A percentile compares a stretch with the other conserved stretches of the same genome.
These are phyloP conservation scores for Spathaspora girioi DNA, from an alignment of 805 yeast genomes.

Conservation along the genomic window DNA sequence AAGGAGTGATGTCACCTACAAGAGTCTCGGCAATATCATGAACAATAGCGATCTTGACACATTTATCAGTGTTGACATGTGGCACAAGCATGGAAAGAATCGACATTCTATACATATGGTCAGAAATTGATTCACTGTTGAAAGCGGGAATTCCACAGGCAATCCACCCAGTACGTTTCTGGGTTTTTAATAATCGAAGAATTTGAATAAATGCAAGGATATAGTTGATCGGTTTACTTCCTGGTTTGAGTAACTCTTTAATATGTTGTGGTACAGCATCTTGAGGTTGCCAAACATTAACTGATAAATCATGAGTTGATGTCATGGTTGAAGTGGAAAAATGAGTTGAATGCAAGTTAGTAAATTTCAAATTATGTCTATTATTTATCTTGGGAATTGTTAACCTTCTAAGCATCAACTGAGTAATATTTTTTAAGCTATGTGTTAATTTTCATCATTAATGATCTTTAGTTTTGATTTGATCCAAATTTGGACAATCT, in stretches of 20 bases:
- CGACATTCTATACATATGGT: slow-evolving; percentile 95
- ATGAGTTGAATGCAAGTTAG: not conserved
- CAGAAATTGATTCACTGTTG: slow-evolving; percentile 72
- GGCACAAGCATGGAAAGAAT: slow-evolving; percentile 67
- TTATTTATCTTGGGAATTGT: not conserved
- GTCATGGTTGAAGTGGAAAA: not conserved
- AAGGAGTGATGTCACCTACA: slow-evolving; percentile 91
- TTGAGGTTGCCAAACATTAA: slow-evolving; percentile 50
- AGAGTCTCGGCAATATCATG: slow-evolving; percentile 94
- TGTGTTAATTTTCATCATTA: not conserved
- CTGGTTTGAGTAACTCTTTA: slow-evolving; percentile 30
- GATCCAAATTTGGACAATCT: not conserved
- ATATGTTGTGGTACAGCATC: slow-evolving; percentile 48
- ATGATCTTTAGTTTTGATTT: not conserved
- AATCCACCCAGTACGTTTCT: slow-evolving; percentile 92
- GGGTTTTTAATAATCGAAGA: slow-evolving; percentile 67
- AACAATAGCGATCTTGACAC: slow-evolving; percentile 81
- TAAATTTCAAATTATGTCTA: not conserved
- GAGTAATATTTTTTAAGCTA: no score
- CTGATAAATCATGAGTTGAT: slow-evolving; percentile 4
- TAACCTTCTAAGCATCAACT: not conserved
- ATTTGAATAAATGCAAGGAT: slow-evolving; percentile 61
- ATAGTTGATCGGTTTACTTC: slow-evolving; percentile 35
- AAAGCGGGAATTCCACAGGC: slow-evolving; percentile 53
- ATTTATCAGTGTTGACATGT: slow-evolving; percentile 55